Conservation (phyloP, 768 basidiomycete genomes). For the Xanthoconium purpureum region DNA sequence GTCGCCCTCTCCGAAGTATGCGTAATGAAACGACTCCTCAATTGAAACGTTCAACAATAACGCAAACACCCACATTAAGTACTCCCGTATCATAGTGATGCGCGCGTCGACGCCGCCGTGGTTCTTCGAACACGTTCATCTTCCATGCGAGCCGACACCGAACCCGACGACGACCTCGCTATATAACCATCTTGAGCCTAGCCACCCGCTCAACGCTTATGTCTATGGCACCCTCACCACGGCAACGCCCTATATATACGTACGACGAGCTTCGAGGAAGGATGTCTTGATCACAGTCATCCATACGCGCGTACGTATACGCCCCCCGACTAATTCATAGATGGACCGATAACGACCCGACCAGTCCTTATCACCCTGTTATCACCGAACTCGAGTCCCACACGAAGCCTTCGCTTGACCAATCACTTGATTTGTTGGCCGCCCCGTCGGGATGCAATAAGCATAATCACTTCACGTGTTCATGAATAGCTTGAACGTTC, state of each 20-base stretch:
- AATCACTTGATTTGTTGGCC: too few species aligned
- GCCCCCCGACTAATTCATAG: constrained; percentile 4
- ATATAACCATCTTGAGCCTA: not conserved
- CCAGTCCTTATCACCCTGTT: not conserved
- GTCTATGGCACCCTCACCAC: constrained; percentile 4
- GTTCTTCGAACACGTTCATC: not conserved
- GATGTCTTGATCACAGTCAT: constrained; percentile 1
- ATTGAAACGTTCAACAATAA: not conserved
- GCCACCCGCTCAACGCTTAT: not conserved
- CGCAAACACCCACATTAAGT: constrained; percentile 1
- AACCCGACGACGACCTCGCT: not conserved
- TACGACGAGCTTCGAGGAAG: constrained; percentile 1
- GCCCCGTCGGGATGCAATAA: too few species aligned
- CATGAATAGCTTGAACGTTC: not conserved
- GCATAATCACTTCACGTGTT: too few species aligned
- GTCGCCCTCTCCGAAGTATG: not conserved
- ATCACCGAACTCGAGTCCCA: too few species aligned
- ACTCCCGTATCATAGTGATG: not conserved
- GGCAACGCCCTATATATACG: constrained; percentile 11
- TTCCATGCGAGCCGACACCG: not conserved
- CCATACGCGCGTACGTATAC: not conserved
- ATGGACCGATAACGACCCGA: constrained; percentile 7
- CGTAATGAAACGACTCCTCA: constrained; percentile 15
- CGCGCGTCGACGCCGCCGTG: not conserved
- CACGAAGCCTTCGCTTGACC: too few species aligned